Evolutionary conservation across 2,329 filamentous ascomycete genomes (phyloP), one percentile per base, ranked within the genome.

Genomic region (Cadophora gregata): DNA sequence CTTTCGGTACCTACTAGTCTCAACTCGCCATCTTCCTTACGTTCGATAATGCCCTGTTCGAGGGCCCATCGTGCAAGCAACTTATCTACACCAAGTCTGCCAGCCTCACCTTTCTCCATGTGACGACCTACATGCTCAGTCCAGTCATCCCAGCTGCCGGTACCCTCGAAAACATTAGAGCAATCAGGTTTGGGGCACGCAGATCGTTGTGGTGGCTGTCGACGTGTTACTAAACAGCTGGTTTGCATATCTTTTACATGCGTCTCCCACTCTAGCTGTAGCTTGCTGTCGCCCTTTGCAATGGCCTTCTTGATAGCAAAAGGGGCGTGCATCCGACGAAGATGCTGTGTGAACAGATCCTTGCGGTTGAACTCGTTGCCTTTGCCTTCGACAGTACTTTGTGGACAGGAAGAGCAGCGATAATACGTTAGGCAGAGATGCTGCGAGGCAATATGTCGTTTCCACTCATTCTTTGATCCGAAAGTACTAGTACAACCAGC

Each of bases 381-480:
- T 69, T 85, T 87, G 38, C 85, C 85, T 67, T 88, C 85, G 0
- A 80, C 78, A 1, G 81, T 81, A 65, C 79, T 83, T 65, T 84
- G 82, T 0, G 86, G 84, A 66, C 88, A 90, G 1, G 84, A 81
- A 0, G 88, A 89, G 70, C 88, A 90, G 24, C 88, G 84, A 72
- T 90, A 90, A 71, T 85, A 90, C 59, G 85, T 85, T 21, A 90
- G 77, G 70, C 88, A 90, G 25, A 99, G 85, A 79, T 99, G 96
- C 73, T 97, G 93, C 0, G 93, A 97, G 19, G 89, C 86, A 76
- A 97, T 93, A 76, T 99, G 96, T 3, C 95, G 88, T 79, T 98
- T 98, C 95, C 95, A 99, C 78, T 98, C 95, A 75, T 98, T 97
- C 80, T 97, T 98, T 19, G 92, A 95, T 1, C 90, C 89, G 77